Evolutionary conservation across 176 grass and related monocot genomes (phyloP), one percentile per base, ranked within the genome.

Genomic region (Avena atlantica): DNA sequence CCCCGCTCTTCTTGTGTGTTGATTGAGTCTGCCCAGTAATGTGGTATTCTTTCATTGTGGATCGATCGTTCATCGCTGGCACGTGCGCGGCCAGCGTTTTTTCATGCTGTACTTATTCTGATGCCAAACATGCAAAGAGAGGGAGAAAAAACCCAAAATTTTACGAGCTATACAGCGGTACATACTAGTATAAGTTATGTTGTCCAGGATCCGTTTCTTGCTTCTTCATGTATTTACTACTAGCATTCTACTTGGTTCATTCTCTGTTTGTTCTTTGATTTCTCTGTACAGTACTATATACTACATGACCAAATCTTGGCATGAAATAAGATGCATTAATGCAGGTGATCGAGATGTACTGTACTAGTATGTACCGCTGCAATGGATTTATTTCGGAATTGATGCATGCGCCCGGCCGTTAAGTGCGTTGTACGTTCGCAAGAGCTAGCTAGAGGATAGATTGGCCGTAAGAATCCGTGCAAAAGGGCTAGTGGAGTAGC

Each of bases 141-240:
- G 81, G 23, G 47, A 13, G 3, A 16, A 44, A 51, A 16, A 55
- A 12, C 23, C 47, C 72, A 15, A 77, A 69, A 31, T 69, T 56
- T 82, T 70, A 49, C 76, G 81, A 49, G 58, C 50, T 59, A 58
- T n/a, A 59, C 24, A 2, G 68, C 27, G 82, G 88, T 78, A 83
- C 84, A 90, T 90, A 86, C 31, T 67, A 81, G 19, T 70, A 82
- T 24, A 77, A 86, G 27, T 82, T 77, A 19, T 86, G 70, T 67
- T 90, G 61, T 52, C 11, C 70, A 78, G 34, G 20, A 70, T 13
- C 42, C 52, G 3, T 56, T 78, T 49, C 4, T 61, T 53, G 7
- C 80, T 50, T 73, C 21, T 63, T 81, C 12, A 49, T 61, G 6
- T 8, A 44, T 8, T 44, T 44, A 44, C 40, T 42, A 10, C 45